Conservation (phyloP, 148 eudicot genomes). For the Tetragonia tetragonoides region DNA sequence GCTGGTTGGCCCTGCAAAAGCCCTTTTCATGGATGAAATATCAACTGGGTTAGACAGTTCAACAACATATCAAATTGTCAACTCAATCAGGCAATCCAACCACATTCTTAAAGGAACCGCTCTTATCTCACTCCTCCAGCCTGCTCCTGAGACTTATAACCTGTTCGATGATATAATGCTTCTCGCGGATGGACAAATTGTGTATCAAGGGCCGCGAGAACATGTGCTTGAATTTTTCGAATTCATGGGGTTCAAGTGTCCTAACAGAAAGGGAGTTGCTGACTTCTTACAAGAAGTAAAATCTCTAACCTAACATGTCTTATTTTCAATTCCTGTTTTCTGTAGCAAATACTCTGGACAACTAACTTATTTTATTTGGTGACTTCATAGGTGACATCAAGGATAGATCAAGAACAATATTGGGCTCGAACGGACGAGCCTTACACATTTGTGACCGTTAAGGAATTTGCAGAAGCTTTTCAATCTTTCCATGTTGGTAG, state of each 20-base stretch:
- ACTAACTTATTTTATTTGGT: background rate
- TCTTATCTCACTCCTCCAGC: conserved; percentile 79
- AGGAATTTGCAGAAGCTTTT: conserved; percentile 68
- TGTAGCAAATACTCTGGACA: too few relatives aligned
- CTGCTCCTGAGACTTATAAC: conserved; percentile 83
- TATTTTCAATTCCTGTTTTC: too few relatives aligned
- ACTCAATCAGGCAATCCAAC: conserved; percentile 72
- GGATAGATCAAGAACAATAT: conserved; percentile 84
- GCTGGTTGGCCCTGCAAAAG: conserved; percentile 89
- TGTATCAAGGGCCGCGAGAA: conserved; percentile 87
- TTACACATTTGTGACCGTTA: conserved; percentile 53
- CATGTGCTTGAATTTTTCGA: conserved; percentile 83
- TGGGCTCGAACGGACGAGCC: conserved; percentile 55
- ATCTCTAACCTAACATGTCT: background rate
- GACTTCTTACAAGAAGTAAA: conserved; percentile 89
- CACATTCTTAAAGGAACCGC: conserved; percentile 83
- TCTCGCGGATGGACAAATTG: conserved; percentile 77
- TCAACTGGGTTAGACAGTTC: conserved; percentile 92
- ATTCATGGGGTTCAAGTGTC: conserved; percentile 80
- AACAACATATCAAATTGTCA: conserved; percentile 83
- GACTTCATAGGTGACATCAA: conserved; percentile 68
- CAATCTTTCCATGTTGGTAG: conserved; percentile 74
- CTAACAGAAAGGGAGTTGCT: conserved; percentile 85
- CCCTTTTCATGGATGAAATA: conserved; percentile 90
- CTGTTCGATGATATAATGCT: conserved; percentile 85